Base-by-base conservation (phyloP, 345 rosid genomes). In the Conringia planisiliqua region DNA sequence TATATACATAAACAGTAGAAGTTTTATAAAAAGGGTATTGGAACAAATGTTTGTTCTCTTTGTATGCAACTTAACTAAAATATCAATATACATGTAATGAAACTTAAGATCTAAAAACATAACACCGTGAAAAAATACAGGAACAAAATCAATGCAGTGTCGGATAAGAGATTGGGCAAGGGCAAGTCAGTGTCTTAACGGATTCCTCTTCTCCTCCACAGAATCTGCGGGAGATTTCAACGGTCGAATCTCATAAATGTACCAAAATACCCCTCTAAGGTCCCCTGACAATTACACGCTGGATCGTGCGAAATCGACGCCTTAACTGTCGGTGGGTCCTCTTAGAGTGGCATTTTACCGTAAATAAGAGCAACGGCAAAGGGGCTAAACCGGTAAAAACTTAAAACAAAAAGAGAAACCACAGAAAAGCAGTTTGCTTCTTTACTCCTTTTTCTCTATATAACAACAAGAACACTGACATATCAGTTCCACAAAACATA, bases 281-380 rank as follows among this genome's bases (percentile, higher is more conserved):
- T 50, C 74, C 73, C 62, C 68, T 74, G 78, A 74, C 78, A 56
- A 38, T 61, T 26, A 68, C 79, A 51, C 68, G 55, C 55, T 62
- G 79, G 71, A 77, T 72, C 59, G 73, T 9, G 89, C 90, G 90
- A 76, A 76, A 76, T 76, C 86, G 83, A 85, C 93, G 92, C 93
- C 89, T 81, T 84, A 88, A 93, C 98, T 57, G 92, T 77, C 89
- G 83, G 80, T 83, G 78, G 93, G 86, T 22, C 68, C 10, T 3
- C 51, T 18, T 17, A 0, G 1, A 78, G 76, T 86, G 92, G 90
- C 85, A 83, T 33, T 4, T 20, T 0, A 9, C 27, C 47, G 96
- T 90, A 84, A 87, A 75, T 87, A 79, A 77, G 1, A 4, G 13
- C 27, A 12, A 4, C 56, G 38, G 78, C 65, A 14, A 54, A 13